Base-by-base conservation (phyloP, 139 green algal genomes). In the Chlamydomonas urium region DNA sequence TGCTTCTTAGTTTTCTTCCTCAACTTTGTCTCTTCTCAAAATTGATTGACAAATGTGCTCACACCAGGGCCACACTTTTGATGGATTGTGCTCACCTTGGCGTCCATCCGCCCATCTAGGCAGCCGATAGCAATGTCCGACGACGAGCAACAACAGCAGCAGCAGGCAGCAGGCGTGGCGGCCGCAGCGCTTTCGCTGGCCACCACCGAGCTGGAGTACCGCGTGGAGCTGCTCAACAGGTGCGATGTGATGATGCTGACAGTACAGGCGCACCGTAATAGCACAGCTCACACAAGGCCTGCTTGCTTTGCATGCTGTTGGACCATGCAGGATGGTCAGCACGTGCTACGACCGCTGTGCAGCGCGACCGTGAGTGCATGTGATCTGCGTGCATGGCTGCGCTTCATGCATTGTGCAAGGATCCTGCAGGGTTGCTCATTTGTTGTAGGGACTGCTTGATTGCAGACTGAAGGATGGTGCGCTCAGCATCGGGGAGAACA, bases 401-500 rank as follows among this genome's bases (percentile, higher is more conserved):
- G n/a, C 4, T 33, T 4, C 4, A 28, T 61, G 24, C 21, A 61
- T 17, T 10, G 50, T 17, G 4, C 4, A 34, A 28, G 23, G 23
- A 2, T 29, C 47, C 19, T 61, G 2, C 4, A 47, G 8, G 28
- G 19, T 10, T 63, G 3, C 28, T 3, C n/a, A 1, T 66, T 73
- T 33, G 66, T 53, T 34, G 66, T n/a, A 24, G 32, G 14, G 35
- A 29, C 38, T 53, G 24, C 21, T 24, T 70, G 34, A 6, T 28
- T 78, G 56, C 87, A 97, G 92, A 38, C 97, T 94, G 79, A 98
- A 98, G 77, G 94, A 98, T 17, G 90, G 86, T 2, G 84, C 93
- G 2, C 78, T 98, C 5, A 57, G 36, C 26, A 57, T 71, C 5
- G 63, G 63, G 4, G 94, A 98, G 83, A 98, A 91, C 75, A 92